Evolutionary conservation across 352 stramenopile species (phyloP).

Genomic region (Globisporangium sylvaticum): DNA sequence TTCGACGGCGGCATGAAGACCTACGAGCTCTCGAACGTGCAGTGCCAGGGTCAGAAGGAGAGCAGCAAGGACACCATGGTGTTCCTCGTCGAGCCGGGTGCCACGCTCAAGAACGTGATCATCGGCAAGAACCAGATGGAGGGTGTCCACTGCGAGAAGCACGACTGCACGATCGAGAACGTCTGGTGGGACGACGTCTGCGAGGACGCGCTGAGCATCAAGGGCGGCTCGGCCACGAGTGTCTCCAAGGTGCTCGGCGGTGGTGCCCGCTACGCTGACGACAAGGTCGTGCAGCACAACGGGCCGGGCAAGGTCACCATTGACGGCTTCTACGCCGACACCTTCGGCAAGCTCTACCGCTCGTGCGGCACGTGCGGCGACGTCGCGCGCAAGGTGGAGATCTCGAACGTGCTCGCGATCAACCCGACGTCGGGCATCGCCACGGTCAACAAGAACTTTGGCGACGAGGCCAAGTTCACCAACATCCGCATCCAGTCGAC

Average conservation of each 20-base stretch:
- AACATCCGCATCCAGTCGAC: conserved; percentile 23
- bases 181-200: conserved; percentile 33
- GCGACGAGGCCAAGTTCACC: conserved; percentile 20
- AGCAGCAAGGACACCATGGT: conserved; percentile 15
- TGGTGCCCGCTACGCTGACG: conserved; percentile 23
- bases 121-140: conserved; percentile 29
- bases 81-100: conserved; percentile 26
- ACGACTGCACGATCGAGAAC: conserved; percentile 30
- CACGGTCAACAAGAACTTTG: conserved; percentile 31
- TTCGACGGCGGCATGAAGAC: conserved; percentile 40
- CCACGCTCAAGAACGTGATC: conserved; percentile 32
- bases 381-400: conserved; percentile 17
- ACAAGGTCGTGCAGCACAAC: conserved; percentile 35
- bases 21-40: conserved; percentile 23
- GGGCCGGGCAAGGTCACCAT: conserved; percentile 24
- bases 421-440: conserved; percentile 21
- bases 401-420: conserved; percentile 31
- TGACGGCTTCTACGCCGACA: conserved; percentile 27
- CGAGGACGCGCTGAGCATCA: conserved; percentile 28
- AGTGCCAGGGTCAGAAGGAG: conserved; percentile 20
- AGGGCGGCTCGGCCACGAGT: conserved; percentile 20
- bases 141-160: conserved; percentile 26
- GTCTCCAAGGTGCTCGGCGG: conserved; percentile 24
- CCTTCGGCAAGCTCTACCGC: conserved; percentile 31
- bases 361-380: conserved; percentile 29